Conservation (phyloP, 345 rosid genomes). For the Eucalyptus erythrocorys region DNA sequence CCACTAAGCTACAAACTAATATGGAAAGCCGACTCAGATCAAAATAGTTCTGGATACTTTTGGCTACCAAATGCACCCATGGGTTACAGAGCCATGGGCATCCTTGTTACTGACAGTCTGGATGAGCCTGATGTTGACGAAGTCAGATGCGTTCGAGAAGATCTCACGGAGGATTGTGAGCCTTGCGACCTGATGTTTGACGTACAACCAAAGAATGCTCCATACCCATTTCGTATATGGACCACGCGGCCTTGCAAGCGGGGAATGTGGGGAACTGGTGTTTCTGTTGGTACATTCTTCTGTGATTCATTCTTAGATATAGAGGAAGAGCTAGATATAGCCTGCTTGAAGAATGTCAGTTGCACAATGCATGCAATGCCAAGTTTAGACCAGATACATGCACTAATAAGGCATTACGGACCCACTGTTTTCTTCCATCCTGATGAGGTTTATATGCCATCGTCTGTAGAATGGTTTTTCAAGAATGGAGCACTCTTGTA, state of each 20-base stretch:
- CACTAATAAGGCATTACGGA: constrained; percentile 62
- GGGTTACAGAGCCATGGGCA: constrained; percentile 82
- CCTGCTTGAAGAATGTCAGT: constrained; percentile 76
- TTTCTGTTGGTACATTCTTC: constrained; percentile 76
- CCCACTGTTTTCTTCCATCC: constrained; percentile 91
- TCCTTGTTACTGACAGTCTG: constrained; percentile 39
- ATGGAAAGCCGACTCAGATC: constrained; percentile 32
- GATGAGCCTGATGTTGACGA: constrained; percentile 49
- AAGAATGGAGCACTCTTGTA: constrained; percentile 71
- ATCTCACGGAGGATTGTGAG: constrained; percentile 74
- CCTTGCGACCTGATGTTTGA: constrained; percentile 37
- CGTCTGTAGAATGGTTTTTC: constrained; percentile 85
- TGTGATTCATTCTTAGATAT: constrained; percentile 31
- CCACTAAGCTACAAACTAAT: constrained; percentile 49
- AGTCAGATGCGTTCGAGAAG: constrained; percentile 69
- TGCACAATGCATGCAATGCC: constrained; percentile 57
- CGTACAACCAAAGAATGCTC: constrained; percentile 14
- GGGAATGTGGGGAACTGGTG: constrained; percentile 61
- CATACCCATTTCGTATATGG: constrained; percentile 49
- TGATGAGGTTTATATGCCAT: constrained; percentile 72
- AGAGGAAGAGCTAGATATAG: constrained; percentile 28
- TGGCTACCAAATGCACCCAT: constrained; percentile 77
- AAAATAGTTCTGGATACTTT: constrained; percentile 40
- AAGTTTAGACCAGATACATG: constrained; percentile 61
- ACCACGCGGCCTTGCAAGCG: constrained; percentile 50